Evolutionary conservation across 106 monocot genomes (phyloP).

Genomic region (Chionographis japonica): DNA sequence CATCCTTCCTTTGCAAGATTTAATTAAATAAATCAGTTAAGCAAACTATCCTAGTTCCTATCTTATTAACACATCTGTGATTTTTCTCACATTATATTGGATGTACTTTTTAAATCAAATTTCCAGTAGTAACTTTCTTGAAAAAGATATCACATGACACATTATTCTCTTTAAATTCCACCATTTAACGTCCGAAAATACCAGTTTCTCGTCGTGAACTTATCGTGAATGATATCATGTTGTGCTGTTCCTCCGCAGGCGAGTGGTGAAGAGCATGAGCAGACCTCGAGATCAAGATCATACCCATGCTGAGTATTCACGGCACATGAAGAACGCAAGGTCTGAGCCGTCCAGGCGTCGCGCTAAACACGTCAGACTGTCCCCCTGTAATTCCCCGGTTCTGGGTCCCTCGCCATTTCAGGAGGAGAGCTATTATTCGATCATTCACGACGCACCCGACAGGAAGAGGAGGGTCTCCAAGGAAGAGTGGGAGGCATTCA

Average conservation of each 20-base stretch:
- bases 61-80: too few species aligned
- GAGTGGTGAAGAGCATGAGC: constrained; percentile 6
- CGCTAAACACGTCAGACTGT: constrained; percentile 1
- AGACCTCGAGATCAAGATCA: constrained; percentile 1
- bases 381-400: constrained; percentile 23
- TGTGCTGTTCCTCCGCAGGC: constrained; percentile 5
- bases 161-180: too few species aligned
- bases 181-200: too few species aligned
- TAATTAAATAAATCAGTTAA: too few species aligned
- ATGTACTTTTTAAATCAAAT: too few species aligned
- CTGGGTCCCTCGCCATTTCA: constrained; percentile 30
- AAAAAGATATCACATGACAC: too few species aligned
- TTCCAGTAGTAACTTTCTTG: too few species aligned
- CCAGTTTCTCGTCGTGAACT: too few species aligned
- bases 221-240: too few species aligned
- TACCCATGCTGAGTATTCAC: constrained; percentile 7
- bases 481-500: constrained; percentile 80
- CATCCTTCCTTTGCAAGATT: too few species aligned
- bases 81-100: too few species aligned
- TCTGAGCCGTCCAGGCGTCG: constrained; percentile 4
- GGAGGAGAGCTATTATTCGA: constrained; percentile 51
- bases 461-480: constrained; percentile 54
- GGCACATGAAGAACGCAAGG: constrained; percentile 8
- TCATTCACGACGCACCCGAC: constrained; percentile 68
- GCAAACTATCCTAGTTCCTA: too few species aligned